phyloP scores from a whole-genome alignment of 1,284 basidiomycete genomes.

The Trametes polyzona region DNA sequence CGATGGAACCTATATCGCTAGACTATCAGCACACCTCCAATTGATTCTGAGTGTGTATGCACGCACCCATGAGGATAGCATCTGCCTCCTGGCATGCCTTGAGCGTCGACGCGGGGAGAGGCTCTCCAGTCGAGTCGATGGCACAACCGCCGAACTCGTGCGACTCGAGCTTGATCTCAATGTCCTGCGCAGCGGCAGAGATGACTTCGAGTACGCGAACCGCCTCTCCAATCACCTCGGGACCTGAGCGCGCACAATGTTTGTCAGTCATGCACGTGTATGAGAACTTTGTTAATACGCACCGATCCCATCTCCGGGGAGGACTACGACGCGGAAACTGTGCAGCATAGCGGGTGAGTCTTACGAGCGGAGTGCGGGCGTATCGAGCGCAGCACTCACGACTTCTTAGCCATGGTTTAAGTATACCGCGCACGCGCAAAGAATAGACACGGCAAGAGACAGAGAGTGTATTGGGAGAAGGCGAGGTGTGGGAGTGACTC shows the following conservation, averaged over 20 bases:
- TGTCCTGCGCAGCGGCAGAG: constrained; percentile 60
- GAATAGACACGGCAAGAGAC: constrained; percentile 7
- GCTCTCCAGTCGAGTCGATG: constrained; percentile 86
- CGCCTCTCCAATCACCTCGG: constrained; percentile 92
- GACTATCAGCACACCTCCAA: constrained; percentile 9
- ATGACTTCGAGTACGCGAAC: constrained; percentile 83
- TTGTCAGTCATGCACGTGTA: not conserved
- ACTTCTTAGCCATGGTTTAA: constrained; percentile 45
- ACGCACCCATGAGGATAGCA: constrained; percentile 88
- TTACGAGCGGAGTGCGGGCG: not conserved
- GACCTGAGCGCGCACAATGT: constrained; percentile 58
- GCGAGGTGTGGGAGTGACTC: constrained; percentile 7
- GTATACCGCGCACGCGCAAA: not conserved
- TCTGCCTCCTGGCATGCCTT: constrained; percentile 89
- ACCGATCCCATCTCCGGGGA: constrained; percentile 98
- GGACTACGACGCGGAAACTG: constrained; percentile 86
- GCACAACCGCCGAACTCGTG: constrained; percentile 93
- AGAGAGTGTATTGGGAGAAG: constrained; percentile 3
- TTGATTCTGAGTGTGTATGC: not conserved
- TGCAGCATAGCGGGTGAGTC: constrained; percentile 2
- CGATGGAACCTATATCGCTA: constrained; percentile 77
- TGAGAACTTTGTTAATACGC: constrained; percentile 21
- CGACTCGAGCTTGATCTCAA: constrained; percentile 76
- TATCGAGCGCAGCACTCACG: constrained; percentile 37
- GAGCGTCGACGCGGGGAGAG: constrained; percentile 86